Conservation (phyloP, 371 early-diverging fungal species). For the Rhizoclosmatium hyalinum region DNA sequence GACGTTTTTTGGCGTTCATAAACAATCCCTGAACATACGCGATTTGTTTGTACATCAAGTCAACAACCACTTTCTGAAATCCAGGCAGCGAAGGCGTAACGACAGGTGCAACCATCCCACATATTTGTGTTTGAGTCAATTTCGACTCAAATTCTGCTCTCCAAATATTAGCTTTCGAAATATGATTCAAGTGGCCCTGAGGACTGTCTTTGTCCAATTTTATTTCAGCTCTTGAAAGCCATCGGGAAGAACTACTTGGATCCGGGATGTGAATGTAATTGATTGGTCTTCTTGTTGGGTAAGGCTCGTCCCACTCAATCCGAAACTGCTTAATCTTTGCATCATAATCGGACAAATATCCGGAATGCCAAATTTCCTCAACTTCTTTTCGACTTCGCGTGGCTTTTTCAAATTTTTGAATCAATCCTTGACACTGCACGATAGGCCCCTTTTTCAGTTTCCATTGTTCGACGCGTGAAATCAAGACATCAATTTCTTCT, state of each 20-base stretch:
- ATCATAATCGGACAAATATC: constrained; percentile 1
- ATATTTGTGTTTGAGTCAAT: constrained; percentile 9
- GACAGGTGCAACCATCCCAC: constrained; percentile 15
- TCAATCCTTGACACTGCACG: not conserved
- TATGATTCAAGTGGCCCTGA: not conserved
- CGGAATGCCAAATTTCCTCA: constrained; percentile 18
- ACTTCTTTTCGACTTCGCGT: not conserved
- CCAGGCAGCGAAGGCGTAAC: constrained; percentile 10
- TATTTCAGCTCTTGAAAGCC: constrained; percentile 14
- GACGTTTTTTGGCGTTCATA: not conserved
- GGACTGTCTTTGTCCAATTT: constrained; percentile 2
- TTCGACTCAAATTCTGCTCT: constrained; percentile 18
- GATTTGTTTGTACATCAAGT: constrained; percentile 14
- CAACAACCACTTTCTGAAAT: not conserved
- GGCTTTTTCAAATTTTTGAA: not conserved
- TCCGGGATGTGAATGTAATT: constrained; percentile 10
- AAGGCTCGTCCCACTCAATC: constrained; percentile 19
- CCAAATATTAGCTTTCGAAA: not conserved
- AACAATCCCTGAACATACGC: not conserved
- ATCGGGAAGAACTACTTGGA: constrained; percentile 6
- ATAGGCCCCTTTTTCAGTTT: not conserved
- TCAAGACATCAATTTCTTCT: constrained; percentile 10
- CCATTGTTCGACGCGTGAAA: not conserved
- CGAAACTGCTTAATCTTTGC: not conserved
- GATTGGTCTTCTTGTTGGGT: constrained; percentile 5